Base-by-base conservation (phyloP, 2,329 filamentous ascomycete species). In the Chrysoporthe cubensis region DNA sequence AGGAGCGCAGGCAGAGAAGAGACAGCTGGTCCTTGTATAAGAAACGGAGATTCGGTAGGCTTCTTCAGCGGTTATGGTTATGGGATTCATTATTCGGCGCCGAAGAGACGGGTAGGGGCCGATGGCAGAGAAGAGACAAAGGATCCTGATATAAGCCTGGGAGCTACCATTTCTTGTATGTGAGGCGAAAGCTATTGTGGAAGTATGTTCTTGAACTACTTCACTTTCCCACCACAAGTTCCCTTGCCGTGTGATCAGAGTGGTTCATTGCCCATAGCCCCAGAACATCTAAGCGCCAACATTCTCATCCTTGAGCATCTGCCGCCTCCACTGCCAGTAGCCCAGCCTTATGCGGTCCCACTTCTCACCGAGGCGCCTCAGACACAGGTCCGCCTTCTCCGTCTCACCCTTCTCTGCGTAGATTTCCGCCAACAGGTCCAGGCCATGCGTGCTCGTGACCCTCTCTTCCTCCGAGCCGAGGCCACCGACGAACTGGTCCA, bases 271-370 rank as follows among this genome's bases (percentile, higher is more conserved):
- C 4, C 7, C 34, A 40, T 43, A 44, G 9, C 21, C 21, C 7
- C 3, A 44, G 4, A 9, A 26, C 59, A 52, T 40, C 42, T 48
- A 64, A 44, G 54, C 46, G 32, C n/a, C 46, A 43, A 59, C 67
- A 40, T 56, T 48, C 61, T 48, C 65, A 42, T 72, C 67, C 61
- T 63, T 69, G 11, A 88, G 75, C 72, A 82, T 75, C 54, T 77
- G 79, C 76, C 88, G 88, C 75, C 87, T 84, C 80, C 91, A 97
- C 74, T 92, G 90, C 96, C 96, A 99, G 80, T 97, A 99, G 71
- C 94, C 95, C 71, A 89, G 90, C 67, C 96, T 85, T 69, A 99
- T 91, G 7, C 92, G 93, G 83, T 99, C 96, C 86, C 94, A 99
- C 82, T 90, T 94, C 75, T 91, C 89, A 60, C 88, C 91, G 75